A percentile compares a stretch with the other conserved stretches of the same genome.
These are phyloP conservation scores for Eucalyptus lansdowneana DNA, from an alignment of 345 rosid genomes.

Conservation along the genomic window DNA sequence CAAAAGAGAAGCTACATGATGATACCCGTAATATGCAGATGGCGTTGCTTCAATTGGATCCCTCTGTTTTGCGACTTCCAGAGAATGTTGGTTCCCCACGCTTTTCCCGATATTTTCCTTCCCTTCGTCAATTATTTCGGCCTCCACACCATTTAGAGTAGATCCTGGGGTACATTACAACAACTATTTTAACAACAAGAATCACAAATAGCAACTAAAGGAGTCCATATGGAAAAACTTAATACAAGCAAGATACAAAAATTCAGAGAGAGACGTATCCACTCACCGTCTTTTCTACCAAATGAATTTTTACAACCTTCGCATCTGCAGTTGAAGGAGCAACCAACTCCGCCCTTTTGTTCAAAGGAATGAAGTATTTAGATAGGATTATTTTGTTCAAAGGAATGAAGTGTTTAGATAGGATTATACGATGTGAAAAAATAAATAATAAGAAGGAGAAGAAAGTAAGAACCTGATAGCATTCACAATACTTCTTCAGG, in stretches of 20 bases:
- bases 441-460: neutral
- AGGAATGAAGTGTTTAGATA: neutral
- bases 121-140: constrained; percentile 38
- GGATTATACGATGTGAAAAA: neutral
- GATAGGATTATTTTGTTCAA: neutral
- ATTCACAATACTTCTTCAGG: constrained; percentile 95
- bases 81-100: constrained; percentile 11
- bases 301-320: constrained; percentile 95
- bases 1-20: neutral
- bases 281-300: constrained; percentile 92
- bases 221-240: neutral
- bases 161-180: constrained; percentile 28
- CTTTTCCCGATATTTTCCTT: constrained; percentile 18
- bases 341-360: constrained; percentile 84
- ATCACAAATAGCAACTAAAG: neutral
- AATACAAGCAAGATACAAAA: neutral
- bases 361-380: neutral
- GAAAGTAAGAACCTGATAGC: constrained; percentile 73
- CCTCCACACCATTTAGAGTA: constrained; percentile 25
- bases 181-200: neutral
- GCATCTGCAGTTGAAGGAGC: constrained; percentile 93
- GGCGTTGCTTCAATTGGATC: constrained; percentile 48
- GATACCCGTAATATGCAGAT: constrained; percentile 48
- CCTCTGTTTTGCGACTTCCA: constrained; percentile 31
- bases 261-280: neutral